Base-by-base conservation (phyloP, 139 green algal genomes). In the Raphidocelis subcapitata region DNA sequence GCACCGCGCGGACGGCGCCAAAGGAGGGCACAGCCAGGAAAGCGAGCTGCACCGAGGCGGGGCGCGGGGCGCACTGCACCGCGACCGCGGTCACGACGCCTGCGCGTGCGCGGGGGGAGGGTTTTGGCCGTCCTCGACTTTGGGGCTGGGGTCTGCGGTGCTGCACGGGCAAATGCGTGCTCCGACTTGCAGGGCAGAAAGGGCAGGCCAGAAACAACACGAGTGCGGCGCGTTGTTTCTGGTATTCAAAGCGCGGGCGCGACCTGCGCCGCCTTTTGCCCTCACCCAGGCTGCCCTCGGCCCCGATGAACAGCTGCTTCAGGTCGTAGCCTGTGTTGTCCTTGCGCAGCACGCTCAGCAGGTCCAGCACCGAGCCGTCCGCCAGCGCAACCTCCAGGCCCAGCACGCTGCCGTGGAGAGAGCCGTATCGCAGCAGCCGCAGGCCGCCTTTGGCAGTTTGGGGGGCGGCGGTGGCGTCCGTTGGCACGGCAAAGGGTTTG, bases 311-410 rank as follows among this genome's bases (percentile, higher is more conserved):
- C 26, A 99, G 85, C 79, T 99, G 92, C 87, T 99, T 98, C 36
- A 99, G 80, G 84, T 98, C 93, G 65, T 96, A 98, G 44, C 96
- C 95, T 0, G 96, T 99, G 88, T 98, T 99, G 90, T 99, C 94
- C 76, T 99, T 99, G 18, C 92, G 81, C 57, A 97, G 76, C 12
- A 79, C 84, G 15, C 69, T 73, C 54, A 97, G 68, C 65, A 95
- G 72, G 83, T 98, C 92, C 73, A 99, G 67, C 36, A 98, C 85
- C 1, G 67, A 86, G 46, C 94, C 95, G 65, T 97, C 84, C 18
- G 93, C 86, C 52, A 97, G 77, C 51, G 97, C 96, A 21, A 91
- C 94, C 79, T 99, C 93, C 37, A 99, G 41, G 10, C 95, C 96
- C 44, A 98, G 78, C 49, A 99, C 94, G 46, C 37, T 89, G 28